Evolutionary conservation across 129 eudicot genomes (phyloP), one percentile per base, ranked within the genome.

Genomic region (Kitagawia praeruptora): DNA sequence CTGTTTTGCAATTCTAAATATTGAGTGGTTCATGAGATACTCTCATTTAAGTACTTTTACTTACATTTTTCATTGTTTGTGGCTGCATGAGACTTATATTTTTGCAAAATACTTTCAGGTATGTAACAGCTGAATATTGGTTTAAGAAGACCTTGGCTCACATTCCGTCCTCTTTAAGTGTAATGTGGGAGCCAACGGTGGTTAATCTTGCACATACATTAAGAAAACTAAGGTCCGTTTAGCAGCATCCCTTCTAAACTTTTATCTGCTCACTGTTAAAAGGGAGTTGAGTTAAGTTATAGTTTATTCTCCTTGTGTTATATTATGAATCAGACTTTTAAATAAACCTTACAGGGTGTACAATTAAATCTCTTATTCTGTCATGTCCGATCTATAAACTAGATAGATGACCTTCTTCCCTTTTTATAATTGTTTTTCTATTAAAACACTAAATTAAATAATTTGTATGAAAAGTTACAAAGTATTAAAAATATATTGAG

Each of bases 111-210:
- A 63, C 42, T 82, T 88, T 53, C 90, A 92, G 98, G 96, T 92
- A 90, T 83, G 86, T 84, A 77, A 90, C 84, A 80, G 89, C 97
- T 67, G 97, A 84, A 49, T 84, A 89, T 89, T 95, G 98, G 98
- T 95, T 95, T 77, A 93, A 92, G 90, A 92, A 89, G 78, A 95
- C 97, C 58, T 81, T 95, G 90, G 87, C 91, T 79, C 88, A 76
- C 75, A 79, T 92, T 71, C 91, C 97, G 78, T 85, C 95, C 45
- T 87, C 97, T 63, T 81, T 90, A 82, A 89, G 85, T 77, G 96
- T 87, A 88, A 87, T 87, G 88, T 95, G 98, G 98, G 98, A 92
- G 85, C 89, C 98, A 37, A 95, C 98, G 19, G 83, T 95, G 58
- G 93, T 95, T 77, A 95, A 95, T 89, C 93, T 95, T 64, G 98